Conservation (phyloP, 2,329 filamentous ascomycete species). For the Fonsecaea monophora region DNA sequence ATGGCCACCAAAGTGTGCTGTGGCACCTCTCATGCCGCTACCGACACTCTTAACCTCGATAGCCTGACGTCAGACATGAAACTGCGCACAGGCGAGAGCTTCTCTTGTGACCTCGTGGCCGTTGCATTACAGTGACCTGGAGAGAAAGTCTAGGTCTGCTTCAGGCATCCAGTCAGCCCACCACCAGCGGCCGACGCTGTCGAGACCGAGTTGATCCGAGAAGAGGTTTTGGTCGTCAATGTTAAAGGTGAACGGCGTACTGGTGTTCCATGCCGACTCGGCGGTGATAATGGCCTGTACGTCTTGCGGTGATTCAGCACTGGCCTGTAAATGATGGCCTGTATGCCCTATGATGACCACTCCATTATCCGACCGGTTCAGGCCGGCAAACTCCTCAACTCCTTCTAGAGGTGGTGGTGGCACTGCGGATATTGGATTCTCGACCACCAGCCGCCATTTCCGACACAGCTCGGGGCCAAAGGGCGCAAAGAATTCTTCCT, state of each 20-base stretch:
- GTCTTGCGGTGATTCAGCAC: not conserved
- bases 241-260: not conserved
- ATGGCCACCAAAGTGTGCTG: too few species aligned
- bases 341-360: not conserved
- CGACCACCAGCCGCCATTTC: conserved; percentile 17
- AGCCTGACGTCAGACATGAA: too few species aligned
- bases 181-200: conserved; percentile 27
- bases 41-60: too few species aligned
- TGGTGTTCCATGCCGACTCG: conserved; percentile 1
- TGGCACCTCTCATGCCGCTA: too few species aligned
- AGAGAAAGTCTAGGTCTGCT: conserved; percentile 17
- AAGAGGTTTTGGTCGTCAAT: conserved; percentile 15
- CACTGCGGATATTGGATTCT: not conserved
- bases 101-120: too few species aligned
- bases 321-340: not conserved
- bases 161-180: conserved; percentile 25
- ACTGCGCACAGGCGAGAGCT: too few species aligned
- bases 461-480: conserved; percentile 24
- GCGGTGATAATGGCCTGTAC: not conserved
- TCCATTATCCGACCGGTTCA: not conserved
- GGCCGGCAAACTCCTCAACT: not conserved
- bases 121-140: conserved; percentile 1
- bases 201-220: conserved; percentile 10
- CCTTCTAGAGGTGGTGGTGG: not conserved
- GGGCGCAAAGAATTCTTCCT: conserved; percentile 21